phyloP scores from a whole-genome alignment of 192 early-diverging fungal genomes.

The Gryganskiella cystojenkinii region DNA sequence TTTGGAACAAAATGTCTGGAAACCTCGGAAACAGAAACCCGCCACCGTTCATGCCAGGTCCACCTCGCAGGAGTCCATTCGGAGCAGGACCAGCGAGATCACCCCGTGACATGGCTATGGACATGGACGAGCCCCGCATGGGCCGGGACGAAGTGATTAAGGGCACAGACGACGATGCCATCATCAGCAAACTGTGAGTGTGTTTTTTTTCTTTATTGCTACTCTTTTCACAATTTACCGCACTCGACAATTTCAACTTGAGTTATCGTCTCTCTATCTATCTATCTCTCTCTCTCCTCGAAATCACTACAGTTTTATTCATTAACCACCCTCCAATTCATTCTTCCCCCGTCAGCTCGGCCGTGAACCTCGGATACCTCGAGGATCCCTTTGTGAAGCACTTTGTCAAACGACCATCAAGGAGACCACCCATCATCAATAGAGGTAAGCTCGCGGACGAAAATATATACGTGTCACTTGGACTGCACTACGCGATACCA shows the following conservation, averaged over 20 bases:
- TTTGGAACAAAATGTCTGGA: slow-evolving; percentile 14
- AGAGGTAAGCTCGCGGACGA: slow-evolving; percentile 62
- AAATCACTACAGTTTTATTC: too few species aligned
- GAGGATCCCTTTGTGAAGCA: slow-evolving; percentile 82
- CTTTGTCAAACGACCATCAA: slow-evolving; percentile 79
- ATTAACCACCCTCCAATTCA: too few species aligned
- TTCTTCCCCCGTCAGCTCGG: slow-evolving; percentile 67
- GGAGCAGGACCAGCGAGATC: slow-evolving; percentile 4
- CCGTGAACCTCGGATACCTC: slow-evolving; percentile 84
- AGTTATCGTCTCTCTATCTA: too few species aligned
- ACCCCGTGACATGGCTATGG: not conserved
- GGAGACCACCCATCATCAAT: slow-evolving; percentile 93
- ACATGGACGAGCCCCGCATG: slow-evolving; percentile 7
- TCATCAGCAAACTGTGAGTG: slow-evolving; percentile 79
- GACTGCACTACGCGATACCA: not conserved
- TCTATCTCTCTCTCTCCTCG: too few species aligned
- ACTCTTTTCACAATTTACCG: not conserved
- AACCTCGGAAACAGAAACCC: slow-evolving; percentile 15
- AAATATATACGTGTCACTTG: slow-evolving; percentile 2
- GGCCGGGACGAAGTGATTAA: slow-evolving; percentile 76
- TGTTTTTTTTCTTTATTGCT: slow-evolving; percentile 11
- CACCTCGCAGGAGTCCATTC: slow-evolving; percentile 1
- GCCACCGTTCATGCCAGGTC: slow-evolving; percentile 33
- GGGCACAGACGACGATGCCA: slow-evolving; percentile 94
- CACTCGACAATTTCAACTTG: not conserved